phyloP scores from a whole-genome alignment of 2,329 filamentous ascomycete genomes.

The Cladophialophora immunda region DNA sequence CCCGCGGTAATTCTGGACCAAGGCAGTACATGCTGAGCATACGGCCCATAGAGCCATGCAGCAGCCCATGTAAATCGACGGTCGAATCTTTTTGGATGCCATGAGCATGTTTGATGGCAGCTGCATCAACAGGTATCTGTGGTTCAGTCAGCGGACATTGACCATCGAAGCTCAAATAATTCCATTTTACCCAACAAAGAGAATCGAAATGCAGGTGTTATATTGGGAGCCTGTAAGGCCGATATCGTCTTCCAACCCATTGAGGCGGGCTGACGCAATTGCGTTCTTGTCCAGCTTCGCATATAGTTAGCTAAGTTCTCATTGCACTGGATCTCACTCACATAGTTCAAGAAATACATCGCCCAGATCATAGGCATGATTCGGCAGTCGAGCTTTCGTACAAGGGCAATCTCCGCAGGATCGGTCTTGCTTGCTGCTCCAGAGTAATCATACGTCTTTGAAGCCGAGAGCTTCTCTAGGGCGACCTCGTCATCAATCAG shows the following conservation, averaged over 20 bases:
- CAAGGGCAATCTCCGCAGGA: conserved; percentile 48
- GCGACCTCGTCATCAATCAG: not conserved
- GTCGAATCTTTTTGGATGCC: conserved; percentile 57
- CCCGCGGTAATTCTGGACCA: conserved; percentile 51
- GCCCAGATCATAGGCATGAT: conserved; percentile 53
- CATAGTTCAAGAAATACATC: conserved; percentile 48
- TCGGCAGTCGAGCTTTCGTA: conserved; percentile 48
- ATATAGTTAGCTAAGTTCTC: not conserved
- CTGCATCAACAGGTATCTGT: conserved; percentile 62
- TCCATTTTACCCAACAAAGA: conserved; percentile 53
- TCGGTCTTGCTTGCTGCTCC: conserved; percentile 52
- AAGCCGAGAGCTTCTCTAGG: not conserved
- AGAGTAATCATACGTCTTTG: conserved; percentile 46
- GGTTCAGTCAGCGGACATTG: not conserved
- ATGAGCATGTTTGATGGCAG: conserved; percentile 68
- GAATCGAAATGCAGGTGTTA: conserved; percentile 44
- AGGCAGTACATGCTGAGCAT: conserved; percentile 46
- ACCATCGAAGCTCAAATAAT: not conserved
- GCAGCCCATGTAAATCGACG: conserved; percentile 62
- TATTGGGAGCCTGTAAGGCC: conserved; percentile 44
- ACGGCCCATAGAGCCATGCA: conserved; percentile 48
- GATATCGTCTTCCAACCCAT: conserved; percentile 43
- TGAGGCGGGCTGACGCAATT: conserved; percentile 45
- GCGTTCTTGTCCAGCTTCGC: conserved; percentile 43
- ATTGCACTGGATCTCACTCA: conserved; percentile 27